Base-by-base conservation (phyloP, 2,329 filamentous ascomycete genomes). In the Exophiala lecanii-corni region DNA sequence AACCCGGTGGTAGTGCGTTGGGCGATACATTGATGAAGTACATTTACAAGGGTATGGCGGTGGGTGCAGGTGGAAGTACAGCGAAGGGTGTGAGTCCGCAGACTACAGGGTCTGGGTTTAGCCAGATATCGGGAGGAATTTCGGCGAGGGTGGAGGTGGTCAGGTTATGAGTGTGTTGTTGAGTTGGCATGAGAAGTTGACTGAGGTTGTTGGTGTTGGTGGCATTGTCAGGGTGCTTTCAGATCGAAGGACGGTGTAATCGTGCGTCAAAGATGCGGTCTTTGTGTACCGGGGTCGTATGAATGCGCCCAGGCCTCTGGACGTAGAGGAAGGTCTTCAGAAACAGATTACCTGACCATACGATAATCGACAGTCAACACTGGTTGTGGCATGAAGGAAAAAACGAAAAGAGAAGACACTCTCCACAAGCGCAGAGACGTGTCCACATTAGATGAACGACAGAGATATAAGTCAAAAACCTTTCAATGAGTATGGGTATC, bases 181-280 rank as follows among this genome's bases (percentile, higher is more conserved):
- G 55, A 96, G 89, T 68, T 98, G 92, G 92, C 92, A 98, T 63
- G 92, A 98, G 74, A 98, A 96, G 77, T 78, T 96, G 50, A 88
- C 97, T 3, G 92, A 98, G 60, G 82, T 96, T 59, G 87, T 89
- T 26, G 92, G 92, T 17, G 74, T 89, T 55, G 92, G 92, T 33
- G 96, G 86, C 65, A 92, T 98, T 67, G 86, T 89, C 51, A 80
- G 92, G 58, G 88, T 88, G 55, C 96, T 98, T 89, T 92, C 88
- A 31, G 92, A 98, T 73, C 86, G 91, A 72, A 82, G 92, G 61
- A 92, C 85, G 58, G 91, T 94, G 57, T 94, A 71, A 72, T 55
- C 10, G 15, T n/a, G n/a, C n/a, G n/a, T 30, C 3, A 13, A 42
- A 25, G n/a, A n/a, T n/a, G n/a, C n/a, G n/a, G n/a, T n/a, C n/a